A percentile compares a stretch with the other conserved stretches of the same genome.
These are phyloP conservation scores for Plantago ovata DNA, from an alignment of 257 asterid species.

Conservation along the genomic window DNA sequence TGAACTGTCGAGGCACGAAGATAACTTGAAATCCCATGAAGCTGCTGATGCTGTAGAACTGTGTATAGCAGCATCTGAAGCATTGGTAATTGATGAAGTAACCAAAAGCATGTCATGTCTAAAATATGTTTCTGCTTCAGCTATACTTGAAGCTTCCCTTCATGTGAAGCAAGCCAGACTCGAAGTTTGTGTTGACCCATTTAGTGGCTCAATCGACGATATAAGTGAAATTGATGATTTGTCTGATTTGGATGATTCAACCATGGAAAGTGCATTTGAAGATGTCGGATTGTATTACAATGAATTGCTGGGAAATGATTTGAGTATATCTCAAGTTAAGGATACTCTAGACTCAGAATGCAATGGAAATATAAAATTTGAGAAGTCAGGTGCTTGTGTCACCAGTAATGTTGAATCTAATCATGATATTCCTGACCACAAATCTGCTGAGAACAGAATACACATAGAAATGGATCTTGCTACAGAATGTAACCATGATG, in stretches of 20 bases:
- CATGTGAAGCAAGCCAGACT: constrained; percentile 72
- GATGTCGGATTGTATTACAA: constrained; percentile 47
- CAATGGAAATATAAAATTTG: constrained; percentile 27
- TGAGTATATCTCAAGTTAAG: constrained; percentile 52
- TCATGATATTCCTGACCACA: constrained; percentile 16
- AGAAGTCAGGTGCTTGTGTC: constrained; percentile 27
- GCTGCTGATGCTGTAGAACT: constrained; percentile 56
- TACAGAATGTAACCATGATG: constrained; percentile 24
- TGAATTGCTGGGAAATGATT: constrained; percentile 26
- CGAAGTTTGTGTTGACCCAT: constrained; percentile 37
- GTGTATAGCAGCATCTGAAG: constrained; percentile 83
- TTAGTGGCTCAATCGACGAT: constrained; percentile 20
- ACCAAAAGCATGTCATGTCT: constrained; percentile 31
- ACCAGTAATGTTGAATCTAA: constrained; percentile 22
- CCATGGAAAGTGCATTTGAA: constrained; percentile 63
- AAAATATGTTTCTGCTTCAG: constrained; percentile 42
- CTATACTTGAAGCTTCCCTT: constrained; percentile 74
- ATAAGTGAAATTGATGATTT: constrained; percentile 35
- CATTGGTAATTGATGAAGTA: constrained; percentile 66
- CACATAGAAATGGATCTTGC: constrained; percentile 22
- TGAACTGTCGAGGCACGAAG: constrained; percentile 31
- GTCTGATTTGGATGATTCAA: constrained; percentile 59
- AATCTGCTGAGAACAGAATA: constrained; percentile 20
- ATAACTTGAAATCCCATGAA: constrained; percentile 26
- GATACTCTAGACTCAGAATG: constrained; percentile 46